These are phyloP conservation scores for Sporormia fimetaria DNA, from an alignment of 495 filamentous ascomycete species.

Conservation along the genomic window DNA sequence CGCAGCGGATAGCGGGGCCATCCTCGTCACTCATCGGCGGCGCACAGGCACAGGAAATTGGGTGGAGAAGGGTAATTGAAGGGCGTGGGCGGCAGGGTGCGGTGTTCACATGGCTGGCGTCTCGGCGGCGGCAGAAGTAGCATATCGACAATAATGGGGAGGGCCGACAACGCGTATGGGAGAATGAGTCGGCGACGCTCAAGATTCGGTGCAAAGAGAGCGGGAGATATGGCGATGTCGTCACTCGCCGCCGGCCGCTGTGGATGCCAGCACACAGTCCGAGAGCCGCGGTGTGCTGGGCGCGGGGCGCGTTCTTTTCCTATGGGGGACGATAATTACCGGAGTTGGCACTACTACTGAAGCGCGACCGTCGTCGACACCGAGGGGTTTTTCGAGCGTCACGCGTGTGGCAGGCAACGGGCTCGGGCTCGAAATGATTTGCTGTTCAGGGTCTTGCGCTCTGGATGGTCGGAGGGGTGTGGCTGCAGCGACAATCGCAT, in stretches of 20 bases:
- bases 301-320: slow-evolving; percentile 2
- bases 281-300: no score
- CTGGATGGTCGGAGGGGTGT: slow-evolving; percentile 1
- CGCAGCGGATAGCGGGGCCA: slow-evolving; percentile 16
- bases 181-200: no score
- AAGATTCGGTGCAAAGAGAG: no score
- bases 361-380: no score
- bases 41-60: slow-evolving; percentile 15
- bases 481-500: slow-evolving; percentile 14
- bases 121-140: slow-evolving; percentile 5
- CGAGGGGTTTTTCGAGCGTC: no score
- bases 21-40: slow-evolving; percentile 17
- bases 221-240: slow-evolving; percentile 3
- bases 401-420: no score
- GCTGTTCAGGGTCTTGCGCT: neutral
- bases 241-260: slow-evolving; percentile 5
- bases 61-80: slow-evolving; percentile 6
- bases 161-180: no score
- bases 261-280: slow-evolving; percentile 13
- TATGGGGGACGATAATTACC: slow-evolving; percentile 17
- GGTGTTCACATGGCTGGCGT: neutral
- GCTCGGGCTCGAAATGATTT: no score
- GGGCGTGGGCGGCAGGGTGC: slow-evolving; percentile 2
- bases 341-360: no score
- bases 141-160: neutral